Conservation (phyloP, 495 filamentous ascomycete species). For the Hyaloscypha bicolor region DNA sequence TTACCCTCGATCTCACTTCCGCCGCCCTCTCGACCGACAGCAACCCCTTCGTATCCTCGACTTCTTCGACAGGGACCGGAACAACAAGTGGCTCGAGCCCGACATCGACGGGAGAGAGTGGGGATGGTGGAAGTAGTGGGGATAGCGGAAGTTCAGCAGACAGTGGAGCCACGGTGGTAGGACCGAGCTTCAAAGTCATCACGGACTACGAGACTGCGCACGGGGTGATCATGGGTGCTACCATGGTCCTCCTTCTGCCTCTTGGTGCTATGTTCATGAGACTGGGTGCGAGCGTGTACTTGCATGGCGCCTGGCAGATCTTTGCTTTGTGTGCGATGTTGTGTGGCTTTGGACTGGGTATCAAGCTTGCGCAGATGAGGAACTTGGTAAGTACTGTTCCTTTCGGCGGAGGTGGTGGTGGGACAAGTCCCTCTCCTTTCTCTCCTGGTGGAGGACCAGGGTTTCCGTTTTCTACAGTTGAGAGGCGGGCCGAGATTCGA, state of each 20-base stretch:
- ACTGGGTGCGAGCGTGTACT: slow-evolving; percentile 46
- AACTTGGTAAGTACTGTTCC: slow-evolving; percentile 31
- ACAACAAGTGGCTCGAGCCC: background rate
- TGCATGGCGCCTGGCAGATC: slow-evolving; percentile 63
- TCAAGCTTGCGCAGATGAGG: slow-evolving; percentile 46
- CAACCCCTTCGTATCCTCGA: slow-evolving; percentile 48
- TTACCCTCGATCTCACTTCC: slow-evolving; percentile 53
- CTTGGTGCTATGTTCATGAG: slow-evolving; percentile 59
- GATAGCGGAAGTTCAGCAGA: background rate
- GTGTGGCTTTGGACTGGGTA: slow-evolving; percentile 63
- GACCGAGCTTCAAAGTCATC: background rate
- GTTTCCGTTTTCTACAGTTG: no score
- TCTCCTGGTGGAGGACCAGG: no score
- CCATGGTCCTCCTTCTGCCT: slow-evolving; percentile 58
- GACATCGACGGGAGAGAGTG: background rate
- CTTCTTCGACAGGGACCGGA: background rate
- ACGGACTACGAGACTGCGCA: slow-evolving; percentile 35
- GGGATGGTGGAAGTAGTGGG: background rate
- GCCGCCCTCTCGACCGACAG: slow-evolving; percentile 39
- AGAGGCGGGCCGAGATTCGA: no score
- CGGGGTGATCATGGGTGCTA: slow-evolving; percentile 58
- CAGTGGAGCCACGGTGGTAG: background rate
- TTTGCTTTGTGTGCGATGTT: slow-evolving; percentile 57
- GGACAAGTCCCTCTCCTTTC: no score
- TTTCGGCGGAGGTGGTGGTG: background rate